phyloP scores from a whole-genome alignment of 768 basidiomycete genomes.

The Agaricus blazei region DNA sequence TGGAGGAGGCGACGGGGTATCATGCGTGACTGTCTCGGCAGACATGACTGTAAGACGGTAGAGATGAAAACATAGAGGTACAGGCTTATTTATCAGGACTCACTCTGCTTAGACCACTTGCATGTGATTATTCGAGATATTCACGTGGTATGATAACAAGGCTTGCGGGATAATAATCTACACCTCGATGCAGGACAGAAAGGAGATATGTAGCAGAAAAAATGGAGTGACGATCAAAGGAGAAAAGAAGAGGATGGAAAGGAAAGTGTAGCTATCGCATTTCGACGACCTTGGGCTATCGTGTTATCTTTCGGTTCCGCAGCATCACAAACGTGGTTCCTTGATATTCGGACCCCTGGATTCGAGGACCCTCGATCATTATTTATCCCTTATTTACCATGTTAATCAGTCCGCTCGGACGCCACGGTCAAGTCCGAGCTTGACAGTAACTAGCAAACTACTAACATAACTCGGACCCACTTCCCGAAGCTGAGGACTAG shows the following conservation, averaged over 20 bases:
- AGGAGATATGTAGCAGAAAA: too few relatives aligned
- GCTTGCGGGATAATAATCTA: too few relatives aligned
- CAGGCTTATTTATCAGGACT: not conserved
- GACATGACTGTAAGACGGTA: conserved; percentile 18
- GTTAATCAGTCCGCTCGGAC: not conserved
- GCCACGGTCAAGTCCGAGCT: not conserved
- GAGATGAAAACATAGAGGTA: not conserved
- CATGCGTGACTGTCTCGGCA: conserved; percentile 17
- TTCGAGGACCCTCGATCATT: too few relatives aligned
- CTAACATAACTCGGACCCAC: too few relatives aligned
- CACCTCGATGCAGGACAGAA: too few relatives aligned
- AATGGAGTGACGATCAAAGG: too few relatives aligned
- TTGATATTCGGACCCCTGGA: not conserved
- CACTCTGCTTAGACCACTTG: not conserved
- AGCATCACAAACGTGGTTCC: not conserved
- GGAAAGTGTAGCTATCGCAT: too few relatives aligned
- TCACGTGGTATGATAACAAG: not conserved
- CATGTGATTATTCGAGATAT: not conserved
- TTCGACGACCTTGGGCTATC: too few relatives aligned
- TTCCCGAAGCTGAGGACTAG: too few relatives aligned
- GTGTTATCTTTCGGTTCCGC: too few relatives aligned
- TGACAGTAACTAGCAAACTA: too few relatives aligned
- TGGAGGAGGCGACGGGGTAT: conserved; percentile 37
- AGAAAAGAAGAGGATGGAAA: too few relatives aligned
- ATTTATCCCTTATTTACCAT: not conserved